A percentile compares a stretch with the other conserved stretches of the same genome.
Evolutionary conservation across 441 rosid genomes (phyloP).

Genomic region (Gossypium lobatum): DNA sequence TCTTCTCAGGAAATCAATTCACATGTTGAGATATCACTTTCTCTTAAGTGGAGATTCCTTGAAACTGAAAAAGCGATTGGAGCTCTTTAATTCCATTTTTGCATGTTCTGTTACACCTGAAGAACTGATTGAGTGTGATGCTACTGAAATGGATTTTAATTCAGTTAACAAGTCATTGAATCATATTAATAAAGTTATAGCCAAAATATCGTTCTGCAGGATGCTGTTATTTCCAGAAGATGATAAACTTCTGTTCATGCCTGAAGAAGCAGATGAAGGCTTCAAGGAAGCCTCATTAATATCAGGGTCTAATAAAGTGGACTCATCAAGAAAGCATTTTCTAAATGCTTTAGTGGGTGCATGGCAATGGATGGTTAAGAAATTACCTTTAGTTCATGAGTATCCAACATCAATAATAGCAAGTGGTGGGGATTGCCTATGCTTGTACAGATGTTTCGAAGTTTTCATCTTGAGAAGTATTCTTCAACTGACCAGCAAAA

Average conservation of each 20-base stretch:
- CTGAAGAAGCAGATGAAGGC: conserved; percentile 29
- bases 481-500: conserved; percentile 37
- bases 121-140: conserved; percentile 55
- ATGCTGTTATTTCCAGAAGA: conserved; percentile 54
- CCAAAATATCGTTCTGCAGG: conserved; percentile 52
- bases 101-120: conserved; percentile 30
- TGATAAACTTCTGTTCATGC: conserved; percentile 19
- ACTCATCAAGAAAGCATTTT: conserved; percentile 42
- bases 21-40: conserved; percentile 56
- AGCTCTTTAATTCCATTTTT: conserved; percentile 52
- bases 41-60: conserved; percentile 38
- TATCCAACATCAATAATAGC: conserved; percentile 20
- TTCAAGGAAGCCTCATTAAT: conserved; percentile 24
- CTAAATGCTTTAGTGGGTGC: conserved; percentile 46
- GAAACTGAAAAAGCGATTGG: conserved; percentile 39
- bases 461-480: conserved; percentile 58
- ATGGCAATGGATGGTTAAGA: conserved; percentile 67
- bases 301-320: conserved; percentile 28
- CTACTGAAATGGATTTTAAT: conserved; percentile 35
- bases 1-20: conserved; percentile 69
- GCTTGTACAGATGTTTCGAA: conserved; percentile 62
- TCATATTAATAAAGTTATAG: conserved; percentile 51
- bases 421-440: conserved; percentile 27
- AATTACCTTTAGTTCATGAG: conserved; percentile 30
- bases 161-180: conserved; percentile 46